Percentiles rank a stretch among this genome's conserved stretches.
These are phyloP conservation scores for Umbellularia californica DNA, from an alignment of 164 flowering plant species.

Conservation along the genomic window DNA sequence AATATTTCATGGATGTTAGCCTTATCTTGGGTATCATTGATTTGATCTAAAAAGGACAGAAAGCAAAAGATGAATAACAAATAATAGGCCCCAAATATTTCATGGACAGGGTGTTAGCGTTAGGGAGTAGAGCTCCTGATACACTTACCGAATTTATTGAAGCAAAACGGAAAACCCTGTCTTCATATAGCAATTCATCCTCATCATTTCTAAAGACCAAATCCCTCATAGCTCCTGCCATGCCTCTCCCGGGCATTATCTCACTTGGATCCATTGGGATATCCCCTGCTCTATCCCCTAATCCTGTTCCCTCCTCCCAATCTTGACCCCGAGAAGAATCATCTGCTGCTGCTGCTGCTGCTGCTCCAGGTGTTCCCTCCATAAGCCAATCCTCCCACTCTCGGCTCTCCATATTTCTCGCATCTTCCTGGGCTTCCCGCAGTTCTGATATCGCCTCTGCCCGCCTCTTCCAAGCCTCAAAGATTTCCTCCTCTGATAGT, in stretches of 20 bases:
- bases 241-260: constrained; percentile 40
- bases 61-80: background rate
- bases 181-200: constrained; percentile 83
- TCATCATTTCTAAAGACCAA: constrained; percentile 59
- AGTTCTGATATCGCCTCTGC: constrained; percentile 91
- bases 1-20: background rate
- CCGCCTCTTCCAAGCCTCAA: constrained; percentile 92
- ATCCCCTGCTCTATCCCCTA: constrained; percentile 24
- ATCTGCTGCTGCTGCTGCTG: background rate
- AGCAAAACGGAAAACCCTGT: constrained; percentile 88
- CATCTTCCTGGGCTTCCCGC: constrained; percentile 83
- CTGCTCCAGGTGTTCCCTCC: constrained; percentile 25
- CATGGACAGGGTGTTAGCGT: background rate
- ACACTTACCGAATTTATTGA: constrained; percentile 66
- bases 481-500: constrained; percentile 57
- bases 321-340: constrained; percentile 32
- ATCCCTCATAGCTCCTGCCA: constrained; percentile 52
- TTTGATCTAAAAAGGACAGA: background rate
- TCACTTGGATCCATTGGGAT: constrained; percentile 25
- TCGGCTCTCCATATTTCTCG: constrained; percentile 66
- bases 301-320: constrained; percentile 22
- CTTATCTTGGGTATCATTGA: background rate
- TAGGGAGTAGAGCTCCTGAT: background rate
- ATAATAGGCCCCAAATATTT: background rate
- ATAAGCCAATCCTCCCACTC: constrained; percentile 95